These are phyloP conservation scores for Colletotrichum tanaceti DNA, from an alignment of 2,329 filamentous ascomycete genomes.

Conservation along the genomic window DNA sequence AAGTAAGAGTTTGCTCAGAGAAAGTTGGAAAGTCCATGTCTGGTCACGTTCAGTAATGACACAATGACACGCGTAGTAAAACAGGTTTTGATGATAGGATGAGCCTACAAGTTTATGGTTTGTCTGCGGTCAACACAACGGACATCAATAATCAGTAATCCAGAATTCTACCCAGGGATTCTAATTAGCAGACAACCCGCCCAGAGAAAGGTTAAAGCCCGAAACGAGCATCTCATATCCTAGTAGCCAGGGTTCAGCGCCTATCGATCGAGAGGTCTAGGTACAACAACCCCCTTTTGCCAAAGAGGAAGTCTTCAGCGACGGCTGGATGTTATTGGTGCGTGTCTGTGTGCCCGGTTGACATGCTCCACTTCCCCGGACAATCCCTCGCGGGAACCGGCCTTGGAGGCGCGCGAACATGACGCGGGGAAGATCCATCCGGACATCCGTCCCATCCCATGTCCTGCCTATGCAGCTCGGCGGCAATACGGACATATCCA, in stretches of 20 bases:
- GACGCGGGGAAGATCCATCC: not conserved
- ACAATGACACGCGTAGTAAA: no score
- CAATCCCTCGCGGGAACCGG: constrained; percentile 4
- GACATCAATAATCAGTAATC: no score
- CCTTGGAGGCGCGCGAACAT: not conserved
- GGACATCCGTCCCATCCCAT: no score
- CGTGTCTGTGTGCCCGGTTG: not conserved
- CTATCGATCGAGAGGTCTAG: no score
- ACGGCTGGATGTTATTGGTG: not conserved
- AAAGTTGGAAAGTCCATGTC: no score
- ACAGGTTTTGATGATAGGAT: no score
- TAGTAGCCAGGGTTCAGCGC: not conserved
- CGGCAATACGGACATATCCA: not conserved
- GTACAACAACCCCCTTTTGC: not conserved
- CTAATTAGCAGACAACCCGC: not conserved
- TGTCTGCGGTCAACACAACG: no score
- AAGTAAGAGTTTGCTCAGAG: no score
- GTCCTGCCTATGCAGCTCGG: not conserved
- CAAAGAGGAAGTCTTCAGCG: not conserved
- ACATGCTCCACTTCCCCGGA: constrained; percentile 14
- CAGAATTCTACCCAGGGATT: no score
- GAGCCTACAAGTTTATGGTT: no score
- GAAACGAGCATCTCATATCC: not conserved
- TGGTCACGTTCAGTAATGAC: no score
- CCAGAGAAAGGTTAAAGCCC: not conserved